These are phyloP conservation scores for Neurospora discreta DNA, from an alignment of 495 filamentous ascomycete species.

Conservation along the genomic window DNA sequence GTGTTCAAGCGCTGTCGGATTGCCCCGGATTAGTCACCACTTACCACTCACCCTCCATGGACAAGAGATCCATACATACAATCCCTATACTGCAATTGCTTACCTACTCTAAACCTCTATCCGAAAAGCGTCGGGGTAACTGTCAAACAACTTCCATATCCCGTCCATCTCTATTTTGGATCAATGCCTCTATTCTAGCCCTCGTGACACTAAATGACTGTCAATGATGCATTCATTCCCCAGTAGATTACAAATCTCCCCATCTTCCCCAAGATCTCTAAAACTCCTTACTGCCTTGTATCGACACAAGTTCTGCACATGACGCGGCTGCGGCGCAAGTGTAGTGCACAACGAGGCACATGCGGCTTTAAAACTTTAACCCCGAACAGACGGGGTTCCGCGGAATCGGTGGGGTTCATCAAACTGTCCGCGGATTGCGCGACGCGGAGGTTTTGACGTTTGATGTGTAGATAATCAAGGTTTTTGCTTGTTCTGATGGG, in stretches of 20 bases:
- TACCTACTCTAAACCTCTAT: neutral
- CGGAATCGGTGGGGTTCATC: neutral
- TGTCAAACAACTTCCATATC: neutral
- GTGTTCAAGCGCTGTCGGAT: neutral
- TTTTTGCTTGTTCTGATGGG: neutral
- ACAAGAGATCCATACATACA: neutral
- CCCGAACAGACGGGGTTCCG: neutral
- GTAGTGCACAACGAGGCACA: neutral
- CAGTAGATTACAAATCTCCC: neutral
- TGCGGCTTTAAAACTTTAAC: neutral
- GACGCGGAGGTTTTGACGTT: neutral
- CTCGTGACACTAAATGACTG: neutral
- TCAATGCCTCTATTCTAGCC: too few species aligned
- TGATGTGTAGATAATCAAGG: neutral
- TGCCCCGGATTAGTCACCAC: neutral
- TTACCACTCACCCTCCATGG: neutral
- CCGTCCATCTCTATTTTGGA: neutral
- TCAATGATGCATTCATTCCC: neutral
- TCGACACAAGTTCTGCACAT: neutral
- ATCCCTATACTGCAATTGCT: neutral
- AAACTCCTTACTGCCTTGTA: neutral
- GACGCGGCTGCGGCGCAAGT: neutral
- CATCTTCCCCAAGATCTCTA: neutral
- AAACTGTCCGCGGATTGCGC: neutral
- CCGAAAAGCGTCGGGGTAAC: neutral